Conservation (phyloP, 116 monocot species). For the Posidonia oceanica region DNA sequence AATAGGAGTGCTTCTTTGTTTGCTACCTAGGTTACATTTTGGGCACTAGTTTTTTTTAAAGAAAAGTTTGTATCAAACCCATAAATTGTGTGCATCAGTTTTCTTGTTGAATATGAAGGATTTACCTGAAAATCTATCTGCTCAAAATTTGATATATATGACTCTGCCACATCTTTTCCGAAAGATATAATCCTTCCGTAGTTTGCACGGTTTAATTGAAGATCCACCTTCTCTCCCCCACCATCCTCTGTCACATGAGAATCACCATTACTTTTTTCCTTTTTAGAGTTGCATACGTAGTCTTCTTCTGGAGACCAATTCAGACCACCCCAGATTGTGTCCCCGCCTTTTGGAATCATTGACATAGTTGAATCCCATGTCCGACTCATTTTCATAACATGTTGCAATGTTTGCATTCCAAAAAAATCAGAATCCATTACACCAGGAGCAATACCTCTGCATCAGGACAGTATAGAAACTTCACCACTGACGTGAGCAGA, state of each 20-base stretch:
- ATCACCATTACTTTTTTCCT: conserved; percentile 45
- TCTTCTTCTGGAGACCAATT: conserved; percentile 97
- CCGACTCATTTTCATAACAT: conserved; percentile 92
- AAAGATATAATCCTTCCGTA: conserved; percentile 93
- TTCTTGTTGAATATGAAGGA: too few species aligned
- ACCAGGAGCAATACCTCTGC: conserved; percentile 91
- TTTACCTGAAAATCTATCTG: conserved; percentile 66
- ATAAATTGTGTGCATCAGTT: too few species aligned
- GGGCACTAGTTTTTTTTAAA: too few species aligned
- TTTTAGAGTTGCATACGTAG: conserved; percentile 44
- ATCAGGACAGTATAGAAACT: conserved; percentile 3
- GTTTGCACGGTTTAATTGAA: conserved; percentile 21
- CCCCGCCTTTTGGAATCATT: conserved; percentile 96
- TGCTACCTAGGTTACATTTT: too few species aligned
- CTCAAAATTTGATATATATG: conserved; percentile 47
- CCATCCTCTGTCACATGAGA: conserved; percentile 21
- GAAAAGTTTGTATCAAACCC: too few species aligned
- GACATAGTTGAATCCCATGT: conserved; percentile 99
- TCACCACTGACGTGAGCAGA: too few species aligned
- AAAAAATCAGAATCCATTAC: conserved; percentile 77
- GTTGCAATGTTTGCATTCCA: conserved; percentile 73
- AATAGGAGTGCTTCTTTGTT: too few species aligned
- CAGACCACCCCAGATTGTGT: conserved; percentile 92
- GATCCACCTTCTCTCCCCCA: conserved; percentile 13
- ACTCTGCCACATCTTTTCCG: conserved; percentile 70